Evolutionary conservation across 306 rosid genomes (phyloP), one percentile per base, ranked within the genome.

Genomic region (Begonia masoniana): DNA sequence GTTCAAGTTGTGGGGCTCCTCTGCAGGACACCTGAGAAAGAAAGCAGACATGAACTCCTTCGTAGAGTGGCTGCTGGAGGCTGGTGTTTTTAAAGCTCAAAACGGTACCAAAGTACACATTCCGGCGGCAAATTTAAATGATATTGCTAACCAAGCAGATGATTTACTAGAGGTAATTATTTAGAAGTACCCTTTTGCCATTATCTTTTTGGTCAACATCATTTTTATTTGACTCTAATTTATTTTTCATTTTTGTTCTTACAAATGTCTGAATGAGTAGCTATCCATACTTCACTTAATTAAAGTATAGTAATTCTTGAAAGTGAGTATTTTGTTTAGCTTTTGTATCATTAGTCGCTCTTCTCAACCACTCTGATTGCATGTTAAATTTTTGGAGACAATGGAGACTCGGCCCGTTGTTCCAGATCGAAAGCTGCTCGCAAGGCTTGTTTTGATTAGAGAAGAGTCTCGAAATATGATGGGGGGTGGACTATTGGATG

Each of bases 401-500:
- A 85, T 85, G 97, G 97, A 91, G 77, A 82, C 82, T 69, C 85
- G 96, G 35, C 88, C 94, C 19, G 71, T 75, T 63, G 83, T 91
- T 54, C 94, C 96, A 1, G 96, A 91, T 68, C 78, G 94, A 46
- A 91, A 75, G 73, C 76, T 85, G 54, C 97, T 85, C 52, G 95
- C 97, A 52, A 82, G 96, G 69, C 97, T 91, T 69, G 97, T 85
- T 85, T 81, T 91, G 65, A 81, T 91, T 41, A 80, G 97, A 73
- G 97, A 91, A 80, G 96, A 91, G 79, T 85, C 97, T 56, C 88
- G 92, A 43, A 75, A 85, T 73, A 85, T 85, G 95, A 89, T 89
- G 97, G 94, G 97, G 66, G 97, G 95, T 55, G 96, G 95, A 41
- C 66, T 91, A 67, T 65, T 85, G 75, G 97, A 85, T 57, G 88